A percentile compares a stretch with the other conserved stretches of the same genome.
Evolutionary conservation across 2,329 filamentous ascomycete species (phyloP).

Genomic region (Fusarium anguioides): DNA sequence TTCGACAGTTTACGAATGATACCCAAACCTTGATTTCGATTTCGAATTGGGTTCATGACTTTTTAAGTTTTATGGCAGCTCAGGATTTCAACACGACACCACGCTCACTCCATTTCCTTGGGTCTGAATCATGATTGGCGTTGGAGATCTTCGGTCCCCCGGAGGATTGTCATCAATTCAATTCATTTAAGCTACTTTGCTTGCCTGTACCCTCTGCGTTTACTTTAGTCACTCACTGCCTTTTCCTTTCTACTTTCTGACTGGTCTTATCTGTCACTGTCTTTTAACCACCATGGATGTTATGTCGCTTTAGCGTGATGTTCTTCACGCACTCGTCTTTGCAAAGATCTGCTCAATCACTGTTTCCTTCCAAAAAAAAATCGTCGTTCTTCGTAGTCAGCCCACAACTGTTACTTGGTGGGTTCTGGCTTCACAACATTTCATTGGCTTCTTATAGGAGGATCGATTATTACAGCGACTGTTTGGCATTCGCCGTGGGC

Average conservation of each 20-base stretch:
- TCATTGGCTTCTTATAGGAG: conserved; percentile 6
- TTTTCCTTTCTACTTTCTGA: conserved; percentile 43
- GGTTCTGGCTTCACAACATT: conserved; percentile 15
- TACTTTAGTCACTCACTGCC: conserved; percentile 43
- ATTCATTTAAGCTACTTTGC: conserved; percentile 49
- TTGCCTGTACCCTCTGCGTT: conserved; percentile 40
- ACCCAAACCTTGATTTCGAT: conserved; percentile 40
- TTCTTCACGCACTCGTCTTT: conserved; percentile 37
- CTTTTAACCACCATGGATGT: conserved; percentile 32
- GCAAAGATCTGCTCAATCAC: conserved; percentile 2
- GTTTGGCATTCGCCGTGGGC: background rate
- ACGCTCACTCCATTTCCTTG: conserved; percentile 50
- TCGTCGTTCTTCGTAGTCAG: conserved; percentile 37
- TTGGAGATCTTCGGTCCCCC: conserved; percentile 53
- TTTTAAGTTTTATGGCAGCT: conserved; percentile 47
- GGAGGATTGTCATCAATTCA: conserved; percentile 54
- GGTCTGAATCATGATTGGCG: conserved; percentile 56
- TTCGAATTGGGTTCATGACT: conserved; percentile 42
- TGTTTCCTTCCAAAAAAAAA: conserved; percentile 25
- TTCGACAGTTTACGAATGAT: conserved; percentile 41
- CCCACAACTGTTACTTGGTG: conserved; percentile 1
- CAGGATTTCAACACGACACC: conserved; percentile 47
- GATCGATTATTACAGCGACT: conserved; percentile 5
- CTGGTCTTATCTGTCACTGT: conserved; percentile 27
- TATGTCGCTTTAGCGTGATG: conserved; percentile 35